These are phyloP conservation scores for Sporisorium reilianum DNA, from an alignment of 1,284 basidiomycete species.

Conservation along the genomic window DNA sequence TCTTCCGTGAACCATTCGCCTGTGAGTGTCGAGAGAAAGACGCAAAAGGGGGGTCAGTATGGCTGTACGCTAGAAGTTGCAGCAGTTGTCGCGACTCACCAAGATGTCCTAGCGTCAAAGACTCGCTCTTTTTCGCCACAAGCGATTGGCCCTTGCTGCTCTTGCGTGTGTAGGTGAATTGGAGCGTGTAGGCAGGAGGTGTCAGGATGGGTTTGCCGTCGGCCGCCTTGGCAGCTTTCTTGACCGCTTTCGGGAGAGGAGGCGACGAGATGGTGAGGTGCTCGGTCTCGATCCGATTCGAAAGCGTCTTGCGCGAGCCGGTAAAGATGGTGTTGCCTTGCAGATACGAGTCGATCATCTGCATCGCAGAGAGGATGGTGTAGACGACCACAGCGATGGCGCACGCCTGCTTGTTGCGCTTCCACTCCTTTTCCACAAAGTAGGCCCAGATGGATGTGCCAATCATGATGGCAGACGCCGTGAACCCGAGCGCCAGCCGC, in stretches of 20 bases:
- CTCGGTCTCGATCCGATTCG: slow-evolving; percentile 57
- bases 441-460: slow-evolving; percentile 60
- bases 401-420: slow-evolving; percentile 55
- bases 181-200: slow-evolving; percentile 60
- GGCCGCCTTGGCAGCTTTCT: slow-evolving; percentile 20
- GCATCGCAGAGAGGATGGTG: slow-evolving; percentile 40
- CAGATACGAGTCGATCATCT: slow-evolving; percentile 50
- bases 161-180: slow-evolving; percentile 55
- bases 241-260: slow-evolving; percentile 43
- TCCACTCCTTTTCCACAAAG: slow-evolving; percentile 64
- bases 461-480: slow-evolving; percentile 61
- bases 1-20: slow-evolving; percentile 68
- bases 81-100: slow-evolving; percentile 34
- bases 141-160: slow-evolving; percentile 49
- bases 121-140: slow-evolving; percentile 36
- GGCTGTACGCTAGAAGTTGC: not conserved
- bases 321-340: slow-evolving; percentile 60
- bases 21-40: slow-evolving; percentile 10
- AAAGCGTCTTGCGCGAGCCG: slow-evolving; percentile 56
- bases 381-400: slow-evolving; percentile 56
- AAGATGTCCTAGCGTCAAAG: slow-evolving; percentile 58
- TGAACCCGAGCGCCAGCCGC: slow-evolving; percentile 55
- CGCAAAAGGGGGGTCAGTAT: not conserved
- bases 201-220: slow-evolving; percentile 49
- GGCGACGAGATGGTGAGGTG: slow-evolving; percentile 54